Percentiles rank a stretch among this genome's conserved stretches.
Conservation (phyloP, 441 rosid species). For the Rhodomyrtus psidioides region DNA sequence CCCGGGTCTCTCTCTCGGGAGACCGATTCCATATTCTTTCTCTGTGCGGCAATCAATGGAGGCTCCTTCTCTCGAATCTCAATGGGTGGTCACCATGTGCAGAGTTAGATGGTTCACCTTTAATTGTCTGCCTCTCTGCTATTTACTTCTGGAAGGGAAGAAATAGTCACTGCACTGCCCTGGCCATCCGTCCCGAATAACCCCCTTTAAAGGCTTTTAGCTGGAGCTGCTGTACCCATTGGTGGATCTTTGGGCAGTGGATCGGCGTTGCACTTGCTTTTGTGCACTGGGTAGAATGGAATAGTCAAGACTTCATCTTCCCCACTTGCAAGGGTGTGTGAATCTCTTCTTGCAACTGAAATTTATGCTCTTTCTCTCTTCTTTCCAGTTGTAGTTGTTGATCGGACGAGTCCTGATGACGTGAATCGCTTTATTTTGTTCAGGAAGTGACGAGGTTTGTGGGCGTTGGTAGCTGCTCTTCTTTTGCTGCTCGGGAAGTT, state of each 20-base stretch:
- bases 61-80: not conserved
- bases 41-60: not conserved
- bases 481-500: slow-evolving; percentile 2
- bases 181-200: not conserved
- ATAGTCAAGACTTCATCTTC: not conserved
- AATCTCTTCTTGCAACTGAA: not conserved
- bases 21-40: slow-evolving; percentile 2
- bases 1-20: not conserved
- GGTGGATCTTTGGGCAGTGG: not conserved
- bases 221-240: too few relatives aligned
- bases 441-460: not conserved
- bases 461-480: not conserved
- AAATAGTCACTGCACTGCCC: not conserved
- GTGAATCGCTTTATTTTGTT: not conserved
- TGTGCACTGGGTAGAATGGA: not conserved
- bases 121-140: not conserved
- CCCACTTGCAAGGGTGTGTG: not conserved
- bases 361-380: not conserved
- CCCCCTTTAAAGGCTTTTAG: not conserved
- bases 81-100: not conserved
- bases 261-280: not conserved
- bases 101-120: slow-evolving; percentile 12
- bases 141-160: not conserved
- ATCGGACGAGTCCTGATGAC: not conserved
- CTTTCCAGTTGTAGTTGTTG: not conserved